Percentiles rank a stretch among this genome's conserved stretches.
These are phyloP conservation scores for Pugionium cornutum DNA, from an alignment of 345 rosid species.

Conservation along the genomic window DNA sequence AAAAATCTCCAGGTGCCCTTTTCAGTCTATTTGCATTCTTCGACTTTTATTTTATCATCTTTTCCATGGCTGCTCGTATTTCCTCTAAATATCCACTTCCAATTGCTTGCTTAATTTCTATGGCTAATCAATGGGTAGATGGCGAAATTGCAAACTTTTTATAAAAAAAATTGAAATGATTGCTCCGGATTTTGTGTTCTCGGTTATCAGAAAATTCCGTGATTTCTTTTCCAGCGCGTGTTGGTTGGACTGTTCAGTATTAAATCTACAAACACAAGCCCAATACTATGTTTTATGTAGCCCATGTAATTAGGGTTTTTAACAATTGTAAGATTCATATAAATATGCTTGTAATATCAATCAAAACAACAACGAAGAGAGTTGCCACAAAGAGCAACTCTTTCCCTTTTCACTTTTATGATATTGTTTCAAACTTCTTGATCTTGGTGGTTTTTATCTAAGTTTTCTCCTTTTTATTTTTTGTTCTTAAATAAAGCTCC, in stretches of 20 bases:
- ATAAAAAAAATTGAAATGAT: background rate
- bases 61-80: constrained; percentile 14
- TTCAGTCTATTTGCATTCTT: background rate
- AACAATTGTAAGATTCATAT: too few species aligned
- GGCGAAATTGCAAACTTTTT: background rate
- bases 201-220: background rate
- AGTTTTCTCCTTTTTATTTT: too few species aligned
- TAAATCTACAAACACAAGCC: too few species aligned
- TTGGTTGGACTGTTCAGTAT: background rate
- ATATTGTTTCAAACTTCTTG: too few species aligned
- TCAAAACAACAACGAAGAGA: too few species aligned
- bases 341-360: too few species aligned
- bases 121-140: constrained; percentile 5
- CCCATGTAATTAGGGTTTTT: too few species aligned
- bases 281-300: too few species aligned
- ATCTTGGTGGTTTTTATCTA: too few species aligned
- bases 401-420: too few species aligned
- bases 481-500: too few species aligned
- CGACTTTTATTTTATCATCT: background rate
- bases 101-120: constrained; percentile 3
- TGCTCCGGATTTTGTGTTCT: background rate
- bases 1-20: constrained; percentile 20
- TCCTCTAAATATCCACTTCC: background rate
- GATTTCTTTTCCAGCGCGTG: background rate
- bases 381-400: too few species aligned